Evolutionary conservation across 495 filamentous ascomycete genomes (phyloP), one percentile per base, ranked within the genome.

Genomic region (Geoglossum glabrum): DNA sequence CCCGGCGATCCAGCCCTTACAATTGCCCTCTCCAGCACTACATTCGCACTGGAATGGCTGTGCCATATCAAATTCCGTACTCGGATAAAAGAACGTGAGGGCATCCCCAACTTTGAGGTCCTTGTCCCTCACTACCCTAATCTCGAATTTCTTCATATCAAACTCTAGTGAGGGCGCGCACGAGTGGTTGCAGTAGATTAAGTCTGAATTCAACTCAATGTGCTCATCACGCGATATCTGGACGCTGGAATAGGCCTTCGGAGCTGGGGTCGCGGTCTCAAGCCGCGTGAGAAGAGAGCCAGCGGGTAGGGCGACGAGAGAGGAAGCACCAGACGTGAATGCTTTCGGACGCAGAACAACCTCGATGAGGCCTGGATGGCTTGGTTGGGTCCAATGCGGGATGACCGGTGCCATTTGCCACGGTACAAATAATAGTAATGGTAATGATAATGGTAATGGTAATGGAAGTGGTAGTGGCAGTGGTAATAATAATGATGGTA

Each of bases 71-170:
- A 81, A 88, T 68, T 88, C 84, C 3, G 82, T 82, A 57, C 77
- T 82, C 7, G 84, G 84, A 65, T 88, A 88, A 71, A 88, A 88
- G 73, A 85, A 87, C 57, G 83, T 87, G 46, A 87, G 67, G 57
- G 80, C 76, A 55, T 87, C 79, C 34, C 82, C 83, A 1, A 61
- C 64, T 52, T 74, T 67, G 27, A 85, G 71, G 2, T 51, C 62
- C 6, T 56, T 63, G 36, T 76, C 75, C 19, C 74, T 69, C 13
- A 76, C 76, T 2, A 79, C 83, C 17, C 83, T 72, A 62, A 87
- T 72, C 62, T 78, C 75, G 70, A 79, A 74, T 61, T 72, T 73
- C 46, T 64, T 65, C 72, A 81, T 86, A 67, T 87, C 84, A 66
- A 87, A 87, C n/a, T 60, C 49, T 1, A 52, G 28, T 1, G 25